These are phyloP conservation scores for Casaregolazyma lundiana DNA, from an alignment of 1,139 yeast genomes.

Conservation along the genomic window DNA sequence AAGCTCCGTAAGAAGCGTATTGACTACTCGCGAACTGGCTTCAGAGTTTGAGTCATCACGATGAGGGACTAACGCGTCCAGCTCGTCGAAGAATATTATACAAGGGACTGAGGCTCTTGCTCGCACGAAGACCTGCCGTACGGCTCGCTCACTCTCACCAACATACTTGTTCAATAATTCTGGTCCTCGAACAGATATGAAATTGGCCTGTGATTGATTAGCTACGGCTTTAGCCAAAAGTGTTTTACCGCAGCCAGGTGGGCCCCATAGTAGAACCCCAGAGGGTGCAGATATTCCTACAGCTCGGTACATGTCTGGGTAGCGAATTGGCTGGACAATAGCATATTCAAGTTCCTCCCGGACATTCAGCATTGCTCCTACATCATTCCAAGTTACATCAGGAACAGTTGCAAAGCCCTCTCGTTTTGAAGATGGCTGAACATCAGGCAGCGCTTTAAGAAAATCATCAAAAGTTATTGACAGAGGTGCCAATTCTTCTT, in stretches of 20 bases:
- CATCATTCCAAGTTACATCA: conserved; percentile 92
- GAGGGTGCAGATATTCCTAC: conserved; percentile 97
- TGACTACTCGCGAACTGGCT: conserved; percentile 89
- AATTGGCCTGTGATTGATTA: conserved; percentile 91
- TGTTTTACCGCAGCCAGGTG: conserved; percentile 99
- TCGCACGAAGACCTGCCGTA: conserved; percentile 87
- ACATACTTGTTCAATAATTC: conserved; percentile 91
- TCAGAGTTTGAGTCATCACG: conserved; percentile 83
- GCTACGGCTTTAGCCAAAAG: conserved; percentile 96
- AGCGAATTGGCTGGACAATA: conserved; percentile 90
- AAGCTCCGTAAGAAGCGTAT: conserved; percentile 85
- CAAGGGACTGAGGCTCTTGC: conserved; percentile 96
- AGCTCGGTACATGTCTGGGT: conserved; percentile 82
- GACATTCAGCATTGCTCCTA: conserved; percentile 79
- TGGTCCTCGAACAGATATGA: conserved; percentile 93
- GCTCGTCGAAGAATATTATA: conserved; percentile 90
- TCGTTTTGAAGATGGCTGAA: conserved; percentile 96
- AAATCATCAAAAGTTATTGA: conserved; percentile 78
- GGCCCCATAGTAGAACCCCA: conserved; percentile 98
- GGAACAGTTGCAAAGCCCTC: conserved; percentile 99
- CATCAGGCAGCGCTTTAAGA: conserved; percentile 76
- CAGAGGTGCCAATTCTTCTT: conserved; percentile 68
- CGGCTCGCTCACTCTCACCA: conserved; percentile 94
- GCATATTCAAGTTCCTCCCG: conserved; percentile 95
- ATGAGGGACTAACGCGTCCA: conserved; percentile 93